A percentile compares a stretch with the other conserved stretches of the same genome.
These are phyloP conservation scores for Apophysomyces elegans DNA, from an alignment of 371 early-diverging fungal species.

Conservation along the genomic window DNA sequence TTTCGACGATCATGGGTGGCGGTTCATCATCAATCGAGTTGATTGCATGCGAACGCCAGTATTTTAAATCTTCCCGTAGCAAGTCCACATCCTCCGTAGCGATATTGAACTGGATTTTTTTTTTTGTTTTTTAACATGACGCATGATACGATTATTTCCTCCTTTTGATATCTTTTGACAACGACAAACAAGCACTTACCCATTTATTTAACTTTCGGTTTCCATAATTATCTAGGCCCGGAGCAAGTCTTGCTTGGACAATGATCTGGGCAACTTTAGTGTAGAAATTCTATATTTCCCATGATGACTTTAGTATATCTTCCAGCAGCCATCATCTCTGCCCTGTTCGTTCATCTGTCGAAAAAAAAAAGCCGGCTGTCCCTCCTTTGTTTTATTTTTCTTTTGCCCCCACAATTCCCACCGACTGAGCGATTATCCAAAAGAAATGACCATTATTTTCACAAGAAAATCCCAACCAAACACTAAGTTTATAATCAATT, in stretches of 20 bases:
- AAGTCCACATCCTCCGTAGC: constrained; percentile 76
- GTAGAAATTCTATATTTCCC: constrained; percentile 54
- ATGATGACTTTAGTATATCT: no score
- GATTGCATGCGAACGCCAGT: constrained; percentile 64
- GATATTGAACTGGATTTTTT: constrained; percentile 70
- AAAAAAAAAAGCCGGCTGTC: no score
- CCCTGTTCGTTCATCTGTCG: no score
- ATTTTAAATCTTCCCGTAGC: constrained; percentile 69
- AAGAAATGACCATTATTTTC: no score
- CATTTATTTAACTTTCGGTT: constrained; percentile 33
- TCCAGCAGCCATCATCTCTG: no score
- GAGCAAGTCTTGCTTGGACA: constrained; percentile 50
- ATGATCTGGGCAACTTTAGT: constrained; percentile 67
- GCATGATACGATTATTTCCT: background rate
- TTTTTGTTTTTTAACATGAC: no score
- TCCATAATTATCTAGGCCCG: constrained; percentile 11
- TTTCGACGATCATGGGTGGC: constrained; percentile 76
- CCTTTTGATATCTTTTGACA: background rate
- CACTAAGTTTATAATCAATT: background rate
- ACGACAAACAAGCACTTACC: constrained; percentile 13
- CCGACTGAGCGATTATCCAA: no score
- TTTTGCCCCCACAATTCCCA: background rate
- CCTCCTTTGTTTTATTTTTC: background rate
- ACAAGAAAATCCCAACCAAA: no score
- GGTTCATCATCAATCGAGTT: constrained; percentile 35